These are phyloP conservation scores for Melastoma candidum DNA, from an alignment of 441 rosid genomes.

Conservation along the genomic window DNA sequence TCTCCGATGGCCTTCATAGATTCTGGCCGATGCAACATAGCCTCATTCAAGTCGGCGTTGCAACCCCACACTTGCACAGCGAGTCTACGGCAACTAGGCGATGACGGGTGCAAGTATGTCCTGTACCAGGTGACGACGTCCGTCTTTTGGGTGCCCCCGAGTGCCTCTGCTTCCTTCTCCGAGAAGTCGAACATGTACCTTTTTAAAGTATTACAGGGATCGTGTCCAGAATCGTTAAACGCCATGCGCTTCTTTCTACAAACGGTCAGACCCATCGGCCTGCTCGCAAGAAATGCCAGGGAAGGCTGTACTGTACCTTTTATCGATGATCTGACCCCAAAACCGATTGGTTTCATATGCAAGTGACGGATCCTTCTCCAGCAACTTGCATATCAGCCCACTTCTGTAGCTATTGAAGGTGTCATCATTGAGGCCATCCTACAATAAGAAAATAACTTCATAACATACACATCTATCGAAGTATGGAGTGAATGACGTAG, in stretches of 20 bases:
- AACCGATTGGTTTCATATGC: conserved; percentile 64
- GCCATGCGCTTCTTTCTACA: too few relatives aligned
- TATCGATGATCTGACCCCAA: conserved; percentile 83
- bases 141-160: conserved; percentile 42
- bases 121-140: conserved; percentile 62
- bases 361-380: conserved; percentile 90
- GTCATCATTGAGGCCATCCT: conserved; percentile 70
- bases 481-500: background rate
- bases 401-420: conserved; percentile 63
- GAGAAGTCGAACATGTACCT: conserved; percentile 83
- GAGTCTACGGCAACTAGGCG: conserved; percentile 73
- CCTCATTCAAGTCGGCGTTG: conserved; percentile 45
- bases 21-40: conserved; percentile 20
- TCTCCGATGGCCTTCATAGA: conserved; percentile 39
- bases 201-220: conserved; percentile 6
- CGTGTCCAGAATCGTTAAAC: background rate
- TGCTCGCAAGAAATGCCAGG: too few relatives aligned
- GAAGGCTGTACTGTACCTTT: conserved; percentile 41
- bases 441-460: conserved; percentile 14
- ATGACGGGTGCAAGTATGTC: conserved; percentile 55
- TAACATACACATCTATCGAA: conserved; percentile 1
- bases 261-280: too few relatives aligned
- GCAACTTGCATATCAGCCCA: conserved; percentile 73
- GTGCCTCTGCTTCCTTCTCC: conserved; percentile 66
- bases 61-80: conserved; percentile 90